Evolutionary conservation across 768 basidiomycete genomes (phyloP).

Genomic region (Mycena galericulata): DNA sequence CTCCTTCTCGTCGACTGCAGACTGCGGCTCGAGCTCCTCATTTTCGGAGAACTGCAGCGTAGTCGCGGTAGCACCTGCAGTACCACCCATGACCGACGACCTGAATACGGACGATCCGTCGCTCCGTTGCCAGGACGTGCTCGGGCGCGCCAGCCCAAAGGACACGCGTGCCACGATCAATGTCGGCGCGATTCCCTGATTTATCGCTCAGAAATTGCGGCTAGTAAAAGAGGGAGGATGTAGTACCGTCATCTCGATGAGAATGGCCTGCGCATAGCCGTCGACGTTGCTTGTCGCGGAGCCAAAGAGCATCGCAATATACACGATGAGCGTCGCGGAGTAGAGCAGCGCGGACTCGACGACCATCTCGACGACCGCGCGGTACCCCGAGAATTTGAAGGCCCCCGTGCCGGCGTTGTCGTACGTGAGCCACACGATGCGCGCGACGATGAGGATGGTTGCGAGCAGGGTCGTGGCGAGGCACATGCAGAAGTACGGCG

Average conservation of each 20-base stretch:
- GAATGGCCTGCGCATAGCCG: too few relatives aligned
- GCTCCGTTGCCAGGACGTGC: conserved; percentile 32
- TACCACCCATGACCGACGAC: neutral
- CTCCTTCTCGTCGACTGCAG: conserved; percentile 17
- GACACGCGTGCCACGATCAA: conserved; percentile 31
- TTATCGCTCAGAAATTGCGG: neutral
- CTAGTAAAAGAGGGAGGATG: neutral
- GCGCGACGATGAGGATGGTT: conserved; percentile 29
- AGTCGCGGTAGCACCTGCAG: too few relatives aligned
- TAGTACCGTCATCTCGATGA: conserved; percentile 33
- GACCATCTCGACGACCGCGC: too few relatives aligned
- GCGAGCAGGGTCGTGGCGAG: conserved; percentile 29
- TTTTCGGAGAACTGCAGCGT: conserved; percentile 29
- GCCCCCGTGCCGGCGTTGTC: conserved; percentile 15
- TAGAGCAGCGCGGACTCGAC: too few relatives aligned
- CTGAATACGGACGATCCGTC: neutral
- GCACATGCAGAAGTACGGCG: conserved; percentile 28
- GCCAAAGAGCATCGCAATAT: conserved; percentile 24
- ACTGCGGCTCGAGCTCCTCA: conserved; percentile 20
- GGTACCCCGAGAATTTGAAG: conserved; percentile 31
- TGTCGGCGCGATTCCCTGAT: conserved; percentile 30
- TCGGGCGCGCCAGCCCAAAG: conserved; percentile 25
- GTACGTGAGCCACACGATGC: conserved; percentile 31
- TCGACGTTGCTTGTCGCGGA: conserved; percentile 14
- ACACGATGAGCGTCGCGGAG: conserved; percentile 17